phyloP scores from a whole-genome alignment of 768 basidiomycete species.

The Panellus pusillus region DNA sequence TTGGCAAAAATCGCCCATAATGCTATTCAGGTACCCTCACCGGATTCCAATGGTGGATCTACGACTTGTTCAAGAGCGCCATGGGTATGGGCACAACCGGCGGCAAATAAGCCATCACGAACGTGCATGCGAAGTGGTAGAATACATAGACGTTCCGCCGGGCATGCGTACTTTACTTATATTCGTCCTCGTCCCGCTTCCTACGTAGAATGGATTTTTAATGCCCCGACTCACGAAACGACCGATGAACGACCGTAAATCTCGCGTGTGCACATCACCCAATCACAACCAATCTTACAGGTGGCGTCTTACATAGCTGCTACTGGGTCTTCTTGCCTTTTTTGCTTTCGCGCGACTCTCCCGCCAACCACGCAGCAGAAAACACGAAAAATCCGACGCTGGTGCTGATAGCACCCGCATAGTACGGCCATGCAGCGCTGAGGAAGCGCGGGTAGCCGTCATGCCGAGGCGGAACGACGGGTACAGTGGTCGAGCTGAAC shows the following conservation, averaged over 20 bases:
- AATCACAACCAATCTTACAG: conserved; percentile 10
- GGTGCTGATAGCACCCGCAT: conserved; percentile 87
- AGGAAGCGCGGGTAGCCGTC: conserved; percentile 96
- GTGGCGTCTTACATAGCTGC: conserved; percentile 7
- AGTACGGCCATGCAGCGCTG: conserved; percentile 95
- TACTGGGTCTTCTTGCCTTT: conserved; percentile 53
- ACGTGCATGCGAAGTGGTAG: conserved; percentile 9
- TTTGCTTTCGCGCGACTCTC: conserved; percentile 67
- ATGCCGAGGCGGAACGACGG: conserved; percentile 91
- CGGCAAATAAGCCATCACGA: conserved; percentile 60
- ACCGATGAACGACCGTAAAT: not conserved
- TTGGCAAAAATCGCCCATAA: not conserved
- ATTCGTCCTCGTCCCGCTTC: conserved; percentile 8
- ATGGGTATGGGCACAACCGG: conserved; percentile 89
- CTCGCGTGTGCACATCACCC: not conserved
- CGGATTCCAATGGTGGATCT: conserved; percentile 96
- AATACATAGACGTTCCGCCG: not conserved
- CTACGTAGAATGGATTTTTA: conserved; percentile 19
- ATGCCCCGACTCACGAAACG: conserved; percentile 10
- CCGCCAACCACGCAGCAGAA: conserved; percentile 83
- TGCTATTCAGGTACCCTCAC: conserved; percentile 38
- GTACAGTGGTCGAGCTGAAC: conserved; percentile 69
- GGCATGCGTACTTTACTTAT: conserved; percentile 16
- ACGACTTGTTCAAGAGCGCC: conserved; percentile 79
- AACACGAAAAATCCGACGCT: conserved; percentile 85